Base-by-base conservation (phyloP, 2,329 filamentous ascomycete species). In the Blumeriella jaapii region DNA sequence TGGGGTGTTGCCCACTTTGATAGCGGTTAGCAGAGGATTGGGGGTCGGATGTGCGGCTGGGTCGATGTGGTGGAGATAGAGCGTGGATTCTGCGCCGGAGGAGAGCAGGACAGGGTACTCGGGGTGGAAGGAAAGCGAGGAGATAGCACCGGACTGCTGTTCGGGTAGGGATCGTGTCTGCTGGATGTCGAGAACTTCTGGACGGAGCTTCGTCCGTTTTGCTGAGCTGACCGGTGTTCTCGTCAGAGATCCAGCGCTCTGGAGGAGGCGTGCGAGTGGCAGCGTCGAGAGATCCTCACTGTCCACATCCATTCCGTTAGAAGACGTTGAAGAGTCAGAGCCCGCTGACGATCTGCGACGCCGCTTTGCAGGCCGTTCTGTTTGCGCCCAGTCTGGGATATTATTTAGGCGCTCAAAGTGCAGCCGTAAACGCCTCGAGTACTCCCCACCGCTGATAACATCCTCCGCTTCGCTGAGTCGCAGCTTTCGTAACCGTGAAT, bases 121-220 rank as follows among this genome's bases (percentile, higher is more conserved):
- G 18, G 89, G 86, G 60, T 98, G 91, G 68, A 96, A 95, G 7
- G 78, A 78, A 22, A 98, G 72, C 26, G 81, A 85, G 25, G 78
- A 80, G 47, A 96, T 78, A 8, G 84, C 72, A 12, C 82, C 82
- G 59, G 75, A 78, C 59, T 93, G 84, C 19, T 69, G 65, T 57
- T 82, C 78, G 15, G 82, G 73, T 46, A 96, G 80, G 56, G 95
- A 86, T 57, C 87, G 82, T 44, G 84, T 75, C 50, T 85, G 76
- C 57, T 93, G 84, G 43, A 98, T 93, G 56, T 93, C 82, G 48
- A 98, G 69, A 29, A 85, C 78, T 59, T 94, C 89, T 26, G 89
- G 82, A 34, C 83, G 78, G 40, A 96, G 67, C 54, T 81, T 85
- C 50, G 76, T 71, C 55, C 71, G 71, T 58, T 74, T 82, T 13